Percentiles rank a stretch among this genome's conserved stretches.
These are phyloP conservation scores for Cryptococcus sp. DNA, from an alignment of 1,284 basidiomycete genomes.

Conservation along the genomic window DNA sequence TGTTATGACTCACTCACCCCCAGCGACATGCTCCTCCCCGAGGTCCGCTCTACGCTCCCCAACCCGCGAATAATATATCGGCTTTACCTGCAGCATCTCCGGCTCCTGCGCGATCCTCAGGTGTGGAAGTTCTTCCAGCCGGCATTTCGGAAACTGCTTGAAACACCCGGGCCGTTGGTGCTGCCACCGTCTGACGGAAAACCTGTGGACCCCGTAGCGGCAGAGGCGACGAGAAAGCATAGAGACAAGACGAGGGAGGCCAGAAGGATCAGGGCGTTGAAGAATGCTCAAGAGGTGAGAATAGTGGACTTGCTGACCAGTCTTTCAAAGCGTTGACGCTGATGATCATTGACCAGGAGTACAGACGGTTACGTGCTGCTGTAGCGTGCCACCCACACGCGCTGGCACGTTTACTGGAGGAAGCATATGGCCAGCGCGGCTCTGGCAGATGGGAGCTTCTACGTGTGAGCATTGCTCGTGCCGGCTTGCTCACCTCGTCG, in stretches of 20 bases:
- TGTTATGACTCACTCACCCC: not conserved
- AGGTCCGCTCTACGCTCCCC: not conserved
- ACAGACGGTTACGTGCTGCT: constrained; percentile 30
- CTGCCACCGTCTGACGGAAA: not conserved
- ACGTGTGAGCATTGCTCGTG: constrained; percentile 16
- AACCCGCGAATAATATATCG: constrained; percentile 23
- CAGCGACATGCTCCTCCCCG: constrained; percentile 2
- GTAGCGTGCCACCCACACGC: constrained; percentile 42
- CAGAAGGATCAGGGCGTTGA: constrained; percentile 12
- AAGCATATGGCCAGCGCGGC: constrained; percentile 28
- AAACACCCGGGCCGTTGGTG: not conserved
- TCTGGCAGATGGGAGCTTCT: constrained; percentile 23
- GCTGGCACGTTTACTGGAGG: constrained; percentile 27
- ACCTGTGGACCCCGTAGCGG: not conserved
- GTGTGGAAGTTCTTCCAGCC: constrained; percentile 34
- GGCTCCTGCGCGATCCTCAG: constrained; percentile 39
- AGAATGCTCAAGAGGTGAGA: constrained; percentile 14
- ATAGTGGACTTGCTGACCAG: no score
- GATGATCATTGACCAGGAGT: constrained; percentile 14
- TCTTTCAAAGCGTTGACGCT: not conserved
- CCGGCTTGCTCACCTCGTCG: not conserved
- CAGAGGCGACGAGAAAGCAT: constrained; percentile 2
- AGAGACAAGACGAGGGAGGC: not conserved
- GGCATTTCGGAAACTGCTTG: constrained; percentile 16
- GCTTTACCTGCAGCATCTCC: constrained; percentile 30